Evolutionary conservation across 2,329 filamentous ascomycete species (phyloP).

Genomic region (Diaporthe sp.): DNA sequence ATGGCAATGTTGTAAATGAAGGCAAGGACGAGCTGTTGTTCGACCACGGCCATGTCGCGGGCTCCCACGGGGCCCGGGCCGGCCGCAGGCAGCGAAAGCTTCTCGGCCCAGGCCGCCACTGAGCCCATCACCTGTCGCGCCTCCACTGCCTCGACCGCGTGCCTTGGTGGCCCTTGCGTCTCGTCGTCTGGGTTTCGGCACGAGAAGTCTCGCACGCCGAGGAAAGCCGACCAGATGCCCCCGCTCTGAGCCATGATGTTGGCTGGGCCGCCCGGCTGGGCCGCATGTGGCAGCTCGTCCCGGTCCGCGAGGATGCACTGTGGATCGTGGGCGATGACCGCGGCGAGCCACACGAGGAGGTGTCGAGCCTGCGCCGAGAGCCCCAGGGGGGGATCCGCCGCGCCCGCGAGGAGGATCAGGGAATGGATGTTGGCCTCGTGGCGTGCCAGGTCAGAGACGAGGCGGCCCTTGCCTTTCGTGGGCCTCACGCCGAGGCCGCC

Average conservation of each 20-base stretch:
- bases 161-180: not conserved
- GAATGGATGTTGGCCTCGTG: not conserved
- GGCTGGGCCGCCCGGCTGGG: not conserved
- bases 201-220: not conserved
- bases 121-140: not conserved
- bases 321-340: not conserved
- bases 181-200: not conserved
- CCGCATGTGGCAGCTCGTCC: fast-evolving
- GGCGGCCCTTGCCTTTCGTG: too few relatives aligned
- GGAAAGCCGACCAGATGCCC: not conserved
- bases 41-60: not conserved
- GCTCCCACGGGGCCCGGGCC: not conserved
- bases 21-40: not conserved
- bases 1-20: not conserved
- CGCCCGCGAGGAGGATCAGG: not conserved
- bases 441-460: not conserved
- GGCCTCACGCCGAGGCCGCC: too few relatives aligned
- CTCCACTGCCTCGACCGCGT: not conserved
- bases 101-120: not conserved
- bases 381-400: too few relatives aligned
- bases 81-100: not conserved
- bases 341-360: not conserved
- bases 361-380: not conserved
- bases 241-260: not conserved
- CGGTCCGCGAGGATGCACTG: not conserved